Evolutionary conservation across 768 basidiomycete genomes (phyloP), one percentile per base, ranked within the genome.

Genomic region (Lactarius vividus): DNA sequence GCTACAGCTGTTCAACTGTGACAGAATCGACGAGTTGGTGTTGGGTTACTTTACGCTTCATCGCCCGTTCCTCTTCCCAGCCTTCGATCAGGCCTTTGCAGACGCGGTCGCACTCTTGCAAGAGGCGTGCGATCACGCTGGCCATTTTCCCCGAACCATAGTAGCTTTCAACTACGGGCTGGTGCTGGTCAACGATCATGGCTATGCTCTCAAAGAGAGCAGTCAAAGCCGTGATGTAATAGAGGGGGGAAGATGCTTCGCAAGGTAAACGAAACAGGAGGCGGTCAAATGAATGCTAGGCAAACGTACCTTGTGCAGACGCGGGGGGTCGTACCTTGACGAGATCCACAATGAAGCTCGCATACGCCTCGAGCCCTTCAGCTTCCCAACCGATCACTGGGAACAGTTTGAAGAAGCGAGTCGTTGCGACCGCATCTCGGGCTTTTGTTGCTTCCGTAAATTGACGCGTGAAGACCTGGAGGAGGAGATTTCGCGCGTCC

Each of bases 151-250:
- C 91, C 10, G 75, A 71, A 0, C 97, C 97, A 72, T 99, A 99
- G 77, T 99, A 98, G 77, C 97, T 98, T 74, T 98, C 96, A 1
- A 99, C 96, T 5, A 99, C 87, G 2, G 94, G 92, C 70, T 97
- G 96, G 73, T 99, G 97, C 73, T 99, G 97, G 72, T 96, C 94
- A 26, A 99, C 88, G 69, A 99, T 94, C 81, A 93, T 86, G 0
- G 96, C 97, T 59, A 99, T 89, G 63, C 89, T 91, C 77, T 99
- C 97, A 70, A 98, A 95, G 1, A 99, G 83, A 7, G 92, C 88
- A 2, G 96, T 98, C 62, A 99, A 78, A 13, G 88, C 84, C 3
- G 93, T 88, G 69, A 97, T 87, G 74, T 94, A 98, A 77, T 97
- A 96, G 31, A 94, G 77, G 0, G 96, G 90, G 0, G 95, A 96